phyloP scores from a whole-genome alignment of 768 basidiomycete genomes.

The Suillus sp. region DNA sequence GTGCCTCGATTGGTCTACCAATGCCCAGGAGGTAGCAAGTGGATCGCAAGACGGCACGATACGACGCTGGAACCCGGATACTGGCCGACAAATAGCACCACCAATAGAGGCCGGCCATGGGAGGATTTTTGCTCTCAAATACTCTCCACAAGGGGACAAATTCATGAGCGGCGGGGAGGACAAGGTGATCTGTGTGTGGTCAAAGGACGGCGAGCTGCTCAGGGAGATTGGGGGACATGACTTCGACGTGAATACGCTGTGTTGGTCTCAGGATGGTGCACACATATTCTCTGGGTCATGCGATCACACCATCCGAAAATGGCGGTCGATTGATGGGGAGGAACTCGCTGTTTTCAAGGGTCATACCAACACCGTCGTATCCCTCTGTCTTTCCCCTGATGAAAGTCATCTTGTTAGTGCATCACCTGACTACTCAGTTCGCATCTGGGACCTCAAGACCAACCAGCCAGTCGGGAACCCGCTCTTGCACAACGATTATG shows the following conservation, averaged over 20 bases:
- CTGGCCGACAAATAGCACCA: neutral
- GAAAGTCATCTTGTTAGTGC: neutral
- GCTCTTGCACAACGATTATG: conserved; percentile 78
- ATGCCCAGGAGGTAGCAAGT: conserved; percentile 18
- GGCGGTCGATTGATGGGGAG: neutral
- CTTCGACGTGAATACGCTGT: accelerated
- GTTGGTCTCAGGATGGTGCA: neutral
- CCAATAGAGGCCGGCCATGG: neutral
- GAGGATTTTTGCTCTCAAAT: neutral
- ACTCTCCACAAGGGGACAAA: neutral
- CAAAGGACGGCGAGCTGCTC: neutral
- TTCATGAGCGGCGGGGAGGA: neutral
- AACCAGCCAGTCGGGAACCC: conserved; percentile 29
- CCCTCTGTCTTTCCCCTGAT: neutral
- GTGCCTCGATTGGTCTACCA: conserved; percentile 17
- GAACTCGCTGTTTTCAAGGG: neutral
- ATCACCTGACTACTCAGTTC: neutral
- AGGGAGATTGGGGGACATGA: neutral
- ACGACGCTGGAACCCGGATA: conserved; percentile 17
- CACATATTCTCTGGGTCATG: neutral
- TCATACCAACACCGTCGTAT: neutral
- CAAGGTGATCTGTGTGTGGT: neutral
- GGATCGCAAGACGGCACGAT: conserved; percentile 18
- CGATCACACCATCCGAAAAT: neutral
- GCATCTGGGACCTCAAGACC: conserved; percentile 4